Base-by-base conservation (phyloP, 2,329 filamentous ascomycete genomes). In the Aplosporella prunicola region DNA sequence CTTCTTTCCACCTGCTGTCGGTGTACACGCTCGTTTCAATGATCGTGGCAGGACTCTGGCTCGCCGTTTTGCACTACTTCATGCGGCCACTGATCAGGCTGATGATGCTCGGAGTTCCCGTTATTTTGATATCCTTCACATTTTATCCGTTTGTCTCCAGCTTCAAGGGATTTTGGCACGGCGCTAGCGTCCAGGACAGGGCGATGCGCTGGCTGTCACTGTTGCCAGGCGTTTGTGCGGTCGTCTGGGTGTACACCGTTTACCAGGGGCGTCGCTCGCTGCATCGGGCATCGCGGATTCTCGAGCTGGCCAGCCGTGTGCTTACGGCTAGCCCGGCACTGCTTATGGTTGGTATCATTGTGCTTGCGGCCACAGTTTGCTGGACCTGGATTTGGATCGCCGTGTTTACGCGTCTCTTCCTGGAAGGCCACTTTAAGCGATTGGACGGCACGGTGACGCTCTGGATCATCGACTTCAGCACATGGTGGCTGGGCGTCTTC, bases 301-400 rank as follows among this genome's bases (percentile, higher is more conserved):
- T 98, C 37, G 88, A 96, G 56, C 95, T 98, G 57, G 81, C 86
- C 8, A 89, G 84, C 50, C 80, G 81, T 39, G 93, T 98, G 42
- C 68, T 98, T 11, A 76, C 80, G 5, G 82, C 86, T 23, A 93
- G 93, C 52, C 79, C 86, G 8, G 85, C 82, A 2, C 71, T 98
- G 14, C 70, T 96, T 22, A 57, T 83, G 2, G 74, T 95, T n/a
- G 91, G 91, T 3, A 80, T 95, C 51, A 76, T 71, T 9, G 82
- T 81, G 15, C 71, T 96, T 10, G 72, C 67, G 5, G 66, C 79
- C 17, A 81, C 93, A 28, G 82, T 95, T 8, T 65, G 76, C 10
- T 96, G 88, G 82, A 95, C 88, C 0, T 98, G 91, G 91, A 60
- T 83, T 5, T 98, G 91, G 91, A 76, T 96, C 48, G 78, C 79